Evolutionary conservation across 1,139 yeast species (phyloP), one percentile per base, ranked within the genome.

Genomic region (Blastobotrys illinoisensis): DNA sequence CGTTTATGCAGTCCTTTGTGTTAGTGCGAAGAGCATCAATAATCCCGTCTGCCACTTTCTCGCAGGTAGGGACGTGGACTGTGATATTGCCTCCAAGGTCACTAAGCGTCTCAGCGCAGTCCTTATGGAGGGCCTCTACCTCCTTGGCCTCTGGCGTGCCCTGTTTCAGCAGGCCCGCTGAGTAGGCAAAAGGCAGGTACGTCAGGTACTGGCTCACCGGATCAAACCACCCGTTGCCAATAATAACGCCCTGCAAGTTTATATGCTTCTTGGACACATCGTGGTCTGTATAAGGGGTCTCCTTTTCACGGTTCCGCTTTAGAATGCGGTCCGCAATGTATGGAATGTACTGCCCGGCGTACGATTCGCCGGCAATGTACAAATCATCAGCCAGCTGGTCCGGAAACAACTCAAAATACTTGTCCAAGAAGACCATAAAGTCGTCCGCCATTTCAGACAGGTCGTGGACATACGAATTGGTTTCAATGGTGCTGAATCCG

Each of bases 201-300:
- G 96, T 82, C 57, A 89, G 75, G 55, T 95, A 85, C 71, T 93
- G 99, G 52, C 80, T 79, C 59, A 83, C 80, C 1, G 98, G 97
- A 45, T 90, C 91, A n/a, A 93, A 82, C 96, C 97, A 93, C 1
- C 97, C 98, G 71, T 93, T 93, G 9, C 98, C 98, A 56, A 93
- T 86, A 60, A 90, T 62, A n/a, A 88, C 67, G 0, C 91, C 93
- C 58, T 79, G 76, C 55, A 91, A 67, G 55, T 84, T 75, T 59
- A 80, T 72, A n/a, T 48, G 45, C n/a, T 51, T 19, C 14, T 48
- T 51, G 3, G 44, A 45, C 2, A 49, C 49, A 6, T 47, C 50
- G n/a, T 47, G 46, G 24, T 62, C 58, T 13, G 60, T 58, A 18
- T 67, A 62, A 1, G 61, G 63, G 3, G 60, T 51, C 1, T 59